Conservation (phyloP, 1,284 basidiomycete genomes). For the Puccinia novopanici region DNA sequence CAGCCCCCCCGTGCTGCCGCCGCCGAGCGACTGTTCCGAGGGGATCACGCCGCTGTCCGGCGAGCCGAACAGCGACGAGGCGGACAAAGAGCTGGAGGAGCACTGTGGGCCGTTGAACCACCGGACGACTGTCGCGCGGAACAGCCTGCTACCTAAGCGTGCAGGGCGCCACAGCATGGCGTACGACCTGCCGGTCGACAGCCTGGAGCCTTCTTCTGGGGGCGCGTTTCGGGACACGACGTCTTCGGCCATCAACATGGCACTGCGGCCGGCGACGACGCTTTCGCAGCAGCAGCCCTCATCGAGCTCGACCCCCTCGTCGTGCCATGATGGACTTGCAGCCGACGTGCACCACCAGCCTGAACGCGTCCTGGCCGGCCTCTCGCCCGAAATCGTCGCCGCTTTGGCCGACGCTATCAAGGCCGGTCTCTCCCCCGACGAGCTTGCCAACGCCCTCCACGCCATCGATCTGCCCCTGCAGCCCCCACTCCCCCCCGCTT, state of each 20-base stretch:
- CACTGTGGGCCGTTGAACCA: not conserved
- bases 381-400: constrained; percentile 7
- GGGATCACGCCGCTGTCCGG: constrained; percentile 29
- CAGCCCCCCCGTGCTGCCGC: constrained; percentile 42
- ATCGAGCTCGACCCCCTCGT: not conserved
- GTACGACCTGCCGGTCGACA: too few species aligned
- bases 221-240: too few species aligned
- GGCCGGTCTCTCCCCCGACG: not conserved
- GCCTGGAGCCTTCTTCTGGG: too few species aligned
- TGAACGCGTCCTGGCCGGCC: not conserved
- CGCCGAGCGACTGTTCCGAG: constrained; percentile 46
- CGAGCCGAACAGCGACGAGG: constrained; percentile 30
- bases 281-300: not conserved
- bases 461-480: not conserved
- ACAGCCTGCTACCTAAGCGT: not conserved
- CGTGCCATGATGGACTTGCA: too few species aligned
- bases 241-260: not conserved
- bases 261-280: not conserved
- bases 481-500: not conserved
- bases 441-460: not conserved
- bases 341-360: too few species aligned
- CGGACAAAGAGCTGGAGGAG: not conserved
- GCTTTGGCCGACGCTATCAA: too few species aligned
- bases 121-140: not conserved
- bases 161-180: too few species aligned